Base-by-base conservation (phyloP, 1,284 basidiomycete genomes). In the Blastosporella zonata region DNA sequence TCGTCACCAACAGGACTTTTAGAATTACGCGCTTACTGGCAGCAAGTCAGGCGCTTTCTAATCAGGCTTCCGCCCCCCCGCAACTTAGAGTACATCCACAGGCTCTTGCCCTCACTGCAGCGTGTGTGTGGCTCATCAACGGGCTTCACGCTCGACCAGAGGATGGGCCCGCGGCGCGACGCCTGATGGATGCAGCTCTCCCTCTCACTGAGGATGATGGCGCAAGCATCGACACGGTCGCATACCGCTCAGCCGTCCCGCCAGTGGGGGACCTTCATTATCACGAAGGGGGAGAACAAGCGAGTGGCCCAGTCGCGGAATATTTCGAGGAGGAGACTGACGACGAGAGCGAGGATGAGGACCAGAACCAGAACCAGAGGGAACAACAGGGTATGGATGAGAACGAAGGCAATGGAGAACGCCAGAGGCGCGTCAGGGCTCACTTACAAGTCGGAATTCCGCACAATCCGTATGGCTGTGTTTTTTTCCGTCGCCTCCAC, bases 61-160 rank as follows among this genome's bases (percentile, higher is more conserved):
- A 46, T 21, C 58, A 59, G 37, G 33, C 21, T 7, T 22, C 22
- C 15, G 54, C 56, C 4, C 6, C 15, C 0, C 9, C 43, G 6
- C 12, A 23, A 3, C 20, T 45, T 13, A 50, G 55, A 1, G 17
- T 53, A 8, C 6, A n/a, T 0, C 34, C 29, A 6, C 44, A 49
- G 6, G 50, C 58, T 13, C 54, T 62, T 17, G 45, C 49, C 8
- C 46, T 64, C 2, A 56, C 57, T 1, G 57, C 60, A 3, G 59
- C 54, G 0, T 48, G 43, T 18, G 49, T 57, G 3, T 63, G 61
- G 61, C 43, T 62, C 1, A 15, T 55, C 0, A 65, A 63, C 34
- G 36, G 53, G 7, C 47, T 63, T 6, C 61, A 61, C 38, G 50
- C 59, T 3, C 44, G 53, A 2, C 59, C 59, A 3, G 61, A 65